These are phyloP conservation scores for Phallus indusiatus DNA, from an alignment of 768 basidiomycete species.

Conservation along the genomic window DNA sequence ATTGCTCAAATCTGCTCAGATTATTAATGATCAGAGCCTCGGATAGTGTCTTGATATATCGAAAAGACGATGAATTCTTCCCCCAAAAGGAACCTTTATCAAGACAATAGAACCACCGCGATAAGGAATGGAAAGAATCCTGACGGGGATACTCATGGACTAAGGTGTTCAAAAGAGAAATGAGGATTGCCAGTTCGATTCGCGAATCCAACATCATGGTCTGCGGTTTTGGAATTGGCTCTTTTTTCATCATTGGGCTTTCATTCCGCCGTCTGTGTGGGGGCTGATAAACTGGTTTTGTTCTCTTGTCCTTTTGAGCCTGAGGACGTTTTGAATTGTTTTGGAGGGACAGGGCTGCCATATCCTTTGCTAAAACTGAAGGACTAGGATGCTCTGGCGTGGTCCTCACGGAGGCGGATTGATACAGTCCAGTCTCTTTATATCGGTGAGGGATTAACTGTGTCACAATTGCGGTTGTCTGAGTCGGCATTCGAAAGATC, in stretches of 20 bases:
- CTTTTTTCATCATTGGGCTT: not conserved
- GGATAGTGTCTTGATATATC: conserved; percentile 48
- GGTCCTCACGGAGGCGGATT: not conserved
- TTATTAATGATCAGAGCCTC: conserved; percentile 43
- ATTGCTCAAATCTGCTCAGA: conserved; percentile 40
- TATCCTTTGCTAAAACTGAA: not conserved
- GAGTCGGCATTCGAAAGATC: conserved; percentile 45
- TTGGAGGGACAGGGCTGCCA: not conserved
- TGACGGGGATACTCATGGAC: conserved; percentile 57
- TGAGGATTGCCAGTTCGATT: conserved; percentile 27
- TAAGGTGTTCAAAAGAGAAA: conserved; percentile 52
- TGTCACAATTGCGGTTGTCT: conserved; percentile 53
- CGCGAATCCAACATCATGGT: not conserved
- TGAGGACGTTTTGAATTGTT: not conserved
- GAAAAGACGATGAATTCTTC: conserved; percentile 22
- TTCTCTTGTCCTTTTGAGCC: not conserved
- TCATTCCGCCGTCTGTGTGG: not conserved
- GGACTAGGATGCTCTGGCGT: not conserved
- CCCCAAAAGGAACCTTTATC: conserved; percentile 24
- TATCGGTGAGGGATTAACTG: conserved; percentile 37
- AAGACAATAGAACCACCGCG: conserved; percentile 30
- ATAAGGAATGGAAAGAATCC: conserved; percentile 38
- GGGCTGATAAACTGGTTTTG: not conserved
- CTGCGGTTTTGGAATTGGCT: conserved; percentile 13
- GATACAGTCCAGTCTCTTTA: not conserved